Evolutionary conservation across 345 rosid genomes (phyloP).

Genomic region (Dipteronia sinensis): DNA sequence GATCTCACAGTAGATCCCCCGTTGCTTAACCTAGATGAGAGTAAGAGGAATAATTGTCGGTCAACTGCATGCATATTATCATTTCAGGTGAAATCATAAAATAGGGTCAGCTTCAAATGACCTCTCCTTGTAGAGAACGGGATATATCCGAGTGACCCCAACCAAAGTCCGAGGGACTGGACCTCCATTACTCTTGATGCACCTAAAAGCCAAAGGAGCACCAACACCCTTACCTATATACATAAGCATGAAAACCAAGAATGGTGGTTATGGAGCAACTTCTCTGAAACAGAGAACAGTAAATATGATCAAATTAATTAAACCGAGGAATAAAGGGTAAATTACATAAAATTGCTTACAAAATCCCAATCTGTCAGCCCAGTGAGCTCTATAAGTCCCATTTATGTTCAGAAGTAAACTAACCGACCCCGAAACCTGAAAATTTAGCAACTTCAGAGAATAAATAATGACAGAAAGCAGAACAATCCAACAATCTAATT

Average conservation of each 20-base stretch:
- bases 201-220: slow-evolving; percentile 81
- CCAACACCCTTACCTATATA: slow-evolving; percentile 64
- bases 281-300: slow-evolving; percentile 15
- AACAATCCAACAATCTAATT: slow-evolving; percentile 21
- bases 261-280: slow-evolving; percentile 1
- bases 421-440: slow-evolving; percentile 65
- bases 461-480: slow-evolving; percentile 20
- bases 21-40: slow-evolving; percentile 49
- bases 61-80: slow-evolving; percentile 21
- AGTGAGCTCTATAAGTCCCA: slow-evolving; percentile 94
- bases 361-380: slow-evolving; percentile 92
- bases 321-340: slow-evolving; percentile 17
- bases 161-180: slow-evolving; percentile 75
- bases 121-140: slow-evolving; percentile 92
- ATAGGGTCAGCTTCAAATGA: slow-evolving; percentile 29
- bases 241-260: slow-evolving; percentile 21
- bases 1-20: slow-evolving; percentile 79
- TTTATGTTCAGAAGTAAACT: slow-evolving; percentile 71
- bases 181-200: slow-evolving; percentile 90
- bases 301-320: slow-evolving; percentile 14
- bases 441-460: slow-evolving; percentile 29
- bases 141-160: slow-evolving; percentile 88
- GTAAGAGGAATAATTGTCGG: not conserved
- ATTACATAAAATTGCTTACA: slow-evolving; percentile 55
- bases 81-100: slow-evolving; percentile 16